These are phyloP conservation scores for Fusarium coffeatum DNA, from an alignment of 2,329 filamentous ascomycete genomes.

Conservation along the genomic window DNA sequence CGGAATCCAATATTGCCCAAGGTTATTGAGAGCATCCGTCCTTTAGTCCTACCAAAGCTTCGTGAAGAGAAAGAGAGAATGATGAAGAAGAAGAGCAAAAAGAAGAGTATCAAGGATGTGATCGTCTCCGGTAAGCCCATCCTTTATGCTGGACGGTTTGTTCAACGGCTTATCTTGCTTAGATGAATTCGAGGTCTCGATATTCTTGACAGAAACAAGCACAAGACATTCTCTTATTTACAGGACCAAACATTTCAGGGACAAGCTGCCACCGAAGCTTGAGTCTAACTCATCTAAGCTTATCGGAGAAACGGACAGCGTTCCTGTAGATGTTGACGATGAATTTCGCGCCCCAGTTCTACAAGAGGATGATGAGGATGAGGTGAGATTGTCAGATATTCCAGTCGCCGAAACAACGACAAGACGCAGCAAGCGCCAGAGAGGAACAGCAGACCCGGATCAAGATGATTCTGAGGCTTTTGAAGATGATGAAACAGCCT, in stretches of 20 bases:
- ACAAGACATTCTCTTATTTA: conserved; percentile 87
- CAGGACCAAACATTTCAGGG: conserved; percentile 82
- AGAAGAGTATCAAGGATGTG: conserved; percentile 88
- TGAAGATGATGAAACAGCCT: conserved; percentile 52
- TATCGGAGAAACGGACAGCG: conserved; percentile 65
- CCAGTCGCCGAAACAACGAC: conserved; percentile 42
- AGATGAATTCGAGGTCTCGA: conserved; percentile 96
- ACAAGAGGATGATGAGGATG: conserved; percentile 62
- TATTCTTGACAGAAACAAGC: conserved; percentile 89
- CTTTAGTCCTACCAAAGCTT: conserved; percentile 88
- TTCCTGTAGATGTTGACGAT: conserved; percentile 65
- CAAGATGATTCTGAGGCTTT: conserved; percentile 48
- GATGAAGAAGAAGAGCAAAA: conserved; percentile 72
- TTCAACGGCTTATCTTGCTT: conserved; percentile 34
- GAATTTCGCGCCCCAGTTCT: conserved; percentile 53
- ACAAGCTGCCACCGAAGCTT: conserved; percentile 64
- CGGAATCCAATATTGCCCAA: conserved; percentile 81
- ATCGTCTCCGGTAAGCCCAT: conserved; percentile 74
- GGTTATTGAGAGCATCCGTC: conserved; percentile 86
- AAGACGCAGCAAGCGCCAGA: conserved; percentile 48
- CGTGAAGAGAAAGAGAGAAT: conserved; percentile 79
- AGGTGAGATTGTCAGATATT: conserved; percentile 51
- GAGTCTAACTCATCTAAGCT: conserved; percentile 73
- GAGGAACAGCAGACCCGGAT: conserved; percentile 44
- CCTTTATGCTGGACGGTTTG: background rate